Evolutionary conservation across 2,329 filamentous ascomycete species (phyloP), one percentile per base, ranked within the genome.

Genomic region (Stemphylium vesicarium): DNA sequence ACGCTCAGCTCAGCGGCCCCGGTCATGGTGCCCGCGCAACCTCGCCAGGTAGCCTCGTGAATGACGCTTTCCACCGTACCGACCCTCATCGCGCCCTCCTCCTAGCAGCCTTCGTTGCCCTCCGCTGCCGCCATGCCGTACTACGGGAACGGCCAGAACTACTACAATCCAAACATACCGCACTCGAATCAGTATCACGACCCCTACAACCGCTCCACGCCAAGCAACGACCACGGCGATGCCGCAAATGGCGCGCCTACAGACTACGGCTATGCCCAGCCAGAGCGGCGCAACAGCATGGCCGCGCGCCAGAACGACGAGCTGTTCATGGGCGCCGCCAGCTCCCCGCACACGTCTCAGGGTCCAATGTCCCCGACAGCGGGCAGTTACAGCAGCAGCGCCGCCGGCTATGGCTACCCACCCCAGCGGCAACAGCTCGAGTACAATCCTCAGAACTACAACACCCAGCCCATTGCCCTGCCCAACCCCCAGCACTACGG

Each of bases 221-320:
- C 85, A 43, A 94, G 89, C 79, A 92, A 91, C 79, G 88, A 92
- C 73, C 85, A 83, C 63, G 90, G 88, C 61, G 91, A 95, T 73
- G 90, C 94, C 72, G 77, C 79, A 43, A 85, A 86, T 50, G 77
- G 66, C 20, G 67, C 78, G 53, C 75, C 77, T 38, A 63, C 67
- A 13, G 68, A 67, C 52, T 73, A 76, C 53, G 72, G 71, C 35
- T 78, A 78, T 49, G 63, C 37, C 15, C 69, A 68, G 49, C 69
- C 72, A 18, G 75, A 75, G 61, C 60, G 71, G 26, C 70, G 69
- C 61, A 71, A 60, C 63, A 77, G 65, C 71, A 72, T 63, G 57
- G 67, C 64, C 60, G 66, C 49, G 63, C 76, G 72, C 68, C 72
- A 71, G 62, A 67, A 70, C 11, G 86, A 89, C 64, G 88, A 91